Evolutionary conservation across 2,329 filamentous ascomycete species (phyloP), one percentile per base, ranked within the genome.

Genomic region (Neoascochyta sp.): DNA sequence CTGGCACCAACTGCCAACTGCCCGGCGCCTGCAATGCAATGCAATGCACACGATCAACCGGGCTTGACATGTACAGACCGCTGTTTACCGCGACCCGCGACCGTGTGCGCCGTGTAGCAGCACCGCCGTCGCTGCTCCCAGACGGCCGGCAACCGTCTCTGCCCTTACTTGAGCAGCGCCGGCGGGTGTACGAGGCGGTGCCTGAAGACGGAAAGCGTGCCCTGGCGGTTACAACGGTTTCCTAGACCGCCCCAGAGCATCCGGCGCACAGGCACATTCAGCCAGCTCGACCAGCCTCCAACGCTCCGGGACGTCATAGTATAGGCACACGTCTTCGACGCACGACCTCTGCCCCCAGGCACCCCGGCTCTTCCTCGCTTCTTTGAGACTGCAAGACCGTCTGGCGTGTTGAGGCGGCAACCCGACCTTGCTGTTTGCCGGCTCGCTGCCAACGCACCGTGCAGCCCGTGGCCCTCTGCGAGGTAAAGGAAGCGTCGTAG

Each of bases 361-460:
- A 27, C 42, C 35, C 43, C 36, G 46, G 29, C 43, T 32, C 28
- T 30, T 40, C 19, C 36, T 39, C 35, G 49, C 46, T 51, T 43
- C 33, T 39, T 45, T 32, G 36, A 43, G 41, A 40, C 36, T 39
- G 38, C 29, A 36, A 39, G 27, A 37, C 39, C 34, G 39, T 27
- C 34, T 42, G 34, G 53, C 52, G 50, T 52, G 50, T 52, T 45
- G 45, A 44, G 39, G 37, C 43, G 42, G 52, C 46, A 50, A 47
- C 42, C 38, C 38, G 27, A 39, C 28, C 35, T 37, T 47, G 37
- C 40, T 40, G 29, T 39, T 43, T 34, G 26, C 27, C 43, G 43
- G 50, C 35, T 47, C 41, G 38, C 44, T 59, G 54, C 54, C 54
- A 60, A 39, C 56, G 56, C 57, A 60, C 51, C 52, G 53, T 52